Percentiles rank a stretch among this genome's conserved stretches.
These are phyloP conservation scores for Rhodomyrtus tomentosa DNA, from an alignment of 345 rosid species.

Conservation along the genomic window DNA sequence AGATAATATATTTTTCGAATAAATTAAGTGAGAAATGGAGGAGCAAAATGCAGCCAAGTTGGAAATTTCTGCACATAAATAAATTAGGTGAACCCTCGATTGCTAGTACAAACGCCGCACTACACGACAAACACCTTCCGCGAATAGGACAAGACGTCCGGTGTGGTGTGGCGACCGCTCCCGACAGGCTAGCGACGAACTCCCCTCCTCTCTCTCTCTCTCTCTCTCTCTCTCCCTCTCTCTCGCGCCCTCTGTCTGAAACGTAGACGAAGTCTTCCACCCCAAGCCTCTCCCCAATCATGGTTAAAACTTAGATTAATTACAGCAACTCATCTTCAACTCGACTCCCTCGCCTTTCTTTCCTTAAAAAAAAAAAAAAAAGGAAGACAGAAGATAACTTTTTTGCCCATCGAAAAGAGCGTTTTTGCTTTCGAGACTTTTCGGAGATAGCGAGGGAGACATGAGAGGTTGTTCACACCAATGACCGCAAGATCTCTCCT, in stretches of 20 bases:
- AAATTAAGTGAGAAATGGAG: too few relatives aligned
- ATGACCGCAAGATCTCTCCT: background rate
- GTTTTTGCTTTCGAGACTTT: background rate
- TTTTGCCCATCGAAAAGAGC: background rate
- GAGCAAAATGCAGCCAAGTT: too few relatives aligned
- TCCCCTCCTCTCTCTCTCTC: background rate
- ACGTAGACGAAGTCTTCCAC: background rate
- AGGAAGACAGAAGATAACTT: background rate
- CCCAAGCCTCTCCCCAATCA: background rate
- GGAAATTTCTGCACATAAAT: too few relatives aligned
- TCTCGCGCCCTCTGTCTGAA: background rate
- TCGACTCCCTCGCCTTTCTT: background rate
- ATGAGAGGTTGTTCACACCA: background rate
- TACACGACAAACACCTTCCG: background rate
- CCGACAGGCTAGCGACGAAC: slow-evolving; percentile 4
- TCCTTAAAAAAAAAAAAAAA: background rate
- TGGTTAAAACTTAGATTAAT: background rate
- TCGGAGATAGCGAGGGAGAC: background rate
- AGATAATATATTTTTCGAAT: too few relatives aligned
- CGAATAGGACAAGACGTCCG: background rate
- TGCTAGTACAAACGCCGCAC: background rate
- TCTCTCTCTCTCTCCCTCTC: too few relatives aligned
- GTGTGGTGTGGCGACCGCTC: background rate
- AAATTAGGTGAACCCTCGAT: background rate
- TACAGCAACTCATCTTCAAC: background rate